Evolutionary conservation across 371 early-diverging fungal species (phyloP).

Genomic region (Capniomyces stellatus): DNA sequence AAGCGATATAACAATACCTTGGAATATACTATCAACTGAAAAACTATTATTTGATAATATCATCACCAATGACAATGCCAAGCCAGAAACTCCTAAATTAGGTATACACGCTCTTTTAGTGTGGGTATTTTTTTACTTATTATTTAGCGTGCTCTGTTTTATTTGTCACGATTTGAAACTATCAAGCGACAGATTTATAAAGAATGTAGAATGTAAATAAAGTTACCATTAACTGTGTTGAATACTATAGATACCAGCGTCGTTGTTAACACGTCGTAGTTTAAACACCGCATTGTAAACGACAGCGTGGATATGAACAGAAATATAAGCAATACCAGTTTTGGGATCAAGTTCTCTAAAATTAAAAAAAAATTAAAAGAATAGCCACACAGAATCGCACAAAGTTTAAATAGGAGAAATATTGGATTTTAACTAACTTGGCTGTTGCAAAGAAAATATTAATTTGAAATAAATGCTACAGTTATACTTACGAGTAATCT

Average conservation of each 20-base stretch:
- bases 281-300: slow-evolving; percentile 22
- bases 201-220: no score
- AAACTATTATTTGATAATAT: background rate
- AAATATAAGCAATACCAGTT: background rate
- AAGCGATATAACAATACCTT: background rate
- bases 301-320: background rate
- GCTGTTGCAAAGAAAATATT: no score
- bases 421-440: background rate
- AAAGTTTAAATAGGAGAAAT: background rate
- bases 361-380: background rate
- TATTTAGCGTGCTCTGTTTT: no score
- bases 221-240: slow-evolving; percentile 17
- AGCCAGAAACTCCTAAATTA: no score
- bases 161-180: no score
- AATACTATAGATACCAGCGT: slow-evolving; percentile 14
- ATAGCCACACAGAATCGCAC: background rate
- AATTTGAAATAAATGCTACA: no score
- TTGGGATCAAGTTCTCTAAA: background rate
- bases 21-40: background rate
- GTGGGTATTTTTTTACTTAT: no score
- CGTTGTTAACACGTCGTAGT: slow-evolving; percentile 17
- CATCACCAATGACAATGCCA: no score
- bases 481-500: no score
- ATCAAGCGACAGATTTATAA: no score
- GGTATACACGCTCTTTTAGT: no score